A percentile compares a stretch with the other conserved stretches of the same genome.
These are phyloP conservation scores for Naganishia sp. DNA, from an alignment of 1,284 basidiomycete genomes.

Conservation along the genomic window DNA sequence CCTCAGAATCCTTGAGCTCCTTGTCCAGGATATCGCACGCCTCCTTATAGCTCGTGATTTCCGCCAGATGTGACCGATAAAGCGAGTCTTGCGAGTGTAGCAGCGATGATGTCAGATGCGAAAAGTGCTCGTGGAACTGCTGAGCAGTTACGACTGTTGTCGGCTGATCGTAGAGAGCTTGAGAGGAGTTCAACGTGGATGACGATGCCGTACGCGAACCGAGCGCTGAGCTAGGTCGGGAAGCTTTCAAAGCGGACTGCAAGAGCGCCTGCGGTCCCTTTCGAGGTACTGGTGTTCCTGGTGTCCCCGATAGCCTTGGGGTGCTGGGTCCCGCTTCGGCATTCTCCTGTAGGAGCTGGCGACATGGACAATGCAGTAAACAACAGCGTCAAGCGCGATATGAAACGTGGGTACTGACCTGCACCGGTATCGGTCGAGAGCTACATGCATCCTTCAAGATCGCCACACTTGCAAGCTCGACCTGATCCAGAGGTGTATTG, in stretches of 20 bases:
- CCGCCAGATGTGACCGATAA: constrained; percentile 76
- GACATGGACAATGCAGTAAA: not conserved
- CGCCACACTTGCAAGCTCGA: constrained; percentile 67
- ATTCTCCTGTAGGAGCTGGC: constrained; percentile 12
- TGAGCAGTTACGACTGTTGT: constrained; percentile 72
- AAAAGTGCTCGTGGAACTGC: constrained; percentile 93
- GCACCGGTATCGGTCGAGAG: constrained; percentile 65
- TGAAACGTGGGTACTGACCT: constrained; percentile 58
- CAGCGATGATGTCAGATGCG: constrained; percentile 78
- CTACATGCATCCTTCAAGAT: constrained; percentile 66
- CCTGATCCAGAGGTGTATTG: constrained; percentile 70
- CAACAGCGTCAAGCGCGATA: too few species aligned
- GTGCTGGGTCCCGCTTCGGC: constrained; percentile 32
- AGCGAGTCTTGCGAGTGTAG: constrained; percentile 87
- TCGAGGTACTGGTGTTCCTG: not conserved
- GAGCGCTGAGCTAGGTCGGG: constrained; percentile 31
- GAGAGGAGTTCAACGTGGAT: constrained; percentile 58
- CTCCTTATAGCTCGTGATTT: constrained; percentile 69
- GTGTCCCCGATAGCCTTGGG: not conserved
- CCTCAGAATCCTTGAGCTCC: constrained; percentile 61
- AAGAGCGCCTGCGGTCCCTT: constrained; percentile 17
- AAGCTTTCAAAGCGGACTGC: constrained; percentile 21
- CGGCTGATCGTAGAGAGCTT: constrained; percentile 64
- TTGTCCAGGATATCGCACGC: constrained; percentile 71
- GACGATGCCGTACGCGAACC: constrained; percentile 46